Evolutionary conservation across 768 basidiomycete genomes (phyloP).

Genomic region (Mycena latifolia): DNA sequence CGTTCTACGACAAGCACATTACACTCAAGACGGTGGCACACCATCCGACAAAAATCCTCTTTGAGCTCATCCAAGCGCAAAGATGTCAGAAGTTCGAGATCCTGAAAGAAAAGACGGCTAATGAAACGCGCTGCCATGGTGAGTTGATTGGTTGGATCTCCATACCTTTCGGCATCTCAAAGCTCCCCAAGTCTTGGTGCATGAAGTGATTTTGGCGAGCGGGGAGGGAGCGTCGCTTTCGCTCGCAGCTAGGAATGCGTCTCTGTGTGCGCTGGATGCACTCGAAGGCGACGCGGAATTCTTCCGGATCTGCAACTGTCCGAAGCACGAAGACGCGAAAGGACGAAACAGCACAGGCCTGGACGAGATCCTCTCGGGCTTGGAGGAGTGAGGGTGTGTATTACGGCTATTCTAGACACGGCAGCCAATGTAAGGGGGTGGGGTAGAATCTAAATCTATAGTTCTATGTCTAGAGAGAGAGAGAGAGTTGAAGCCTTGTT

Average conservation of each 20-base stretch:
- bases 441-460: slow-evolving; percentile 34
- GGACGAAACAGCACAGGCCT: slow-evolving; percentile 46
- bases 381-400: slow-evolving; percentile 40
- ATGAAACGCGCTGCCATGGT: slow-evolving; percentile 66
- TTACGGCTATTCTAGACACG: slow-evolving; percentile 24
- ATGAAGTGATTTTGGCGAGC: slow-evolving; percentile 72
- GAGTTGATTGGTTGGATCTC: slow-evolving; percentile 34
- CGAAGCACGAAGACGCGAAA: slow-evolving; percentile 54
- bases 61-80: slow-evolving; percentile 78
- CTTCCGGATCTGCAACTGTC: slow-evolving; percentile 77
- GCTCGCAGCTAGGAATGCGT: slow-evolving; percentile 71
- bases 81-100: slow-evolving; percentile 78
- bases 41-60: slow-evolving; percentile 82
- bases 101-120: slow-evolving; percentile 60
- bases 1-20: slow-evolving; percentile 85
- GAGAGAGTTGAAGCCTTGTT: slow-evolving; percentile 9
- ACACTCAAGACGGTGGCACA: slow-evolving; percentile 78
- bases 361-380: slow-evolving; percentile 42
- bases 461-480: slow-evolving; percentile 24
- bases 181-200: slow-evolving; percentile 68
- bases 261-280: slow-evolving; percentile 75
- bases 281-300: slow-evolving; percentile 75
- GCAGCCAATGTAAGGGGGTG: slow-evolving; percentile 1
- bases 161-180: neutral
- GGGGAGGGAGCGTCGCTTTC: slow-evolving; percentile 64